Base-by-base conservation (phyloP, 805 yeast species). In the Teunomyces aglyptinius region DNA sequence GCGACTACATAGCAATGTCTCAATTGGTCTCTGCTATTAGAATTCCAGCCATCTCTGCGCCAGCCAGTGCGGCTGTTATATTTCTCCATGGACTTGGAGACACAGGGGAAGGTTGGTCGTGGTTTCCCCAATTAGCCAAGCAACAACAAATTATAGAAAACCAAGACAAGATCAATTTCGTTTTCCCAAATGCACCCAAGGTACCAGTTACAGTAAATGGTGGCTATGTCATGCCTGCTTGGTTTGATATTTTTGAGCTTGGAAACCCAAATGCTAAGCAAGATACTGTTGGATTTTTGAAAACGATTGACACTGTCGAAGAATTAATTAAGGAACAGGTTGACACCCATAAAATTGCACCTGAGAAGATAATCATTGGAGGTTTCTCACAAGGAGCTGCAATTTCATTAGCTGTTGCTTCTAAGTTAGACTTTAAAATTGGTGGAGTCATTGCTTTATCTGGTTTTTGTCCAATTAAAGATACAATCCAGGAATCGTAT, bases 301-400 rank as follows among this genome's bases (percentile, higher is more conserved):
- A 70, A 44, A 70, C 83, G 10, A 67, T 81, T 38, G 72, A 74
- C 1, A 55, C 65, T 3, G 68, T 85, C 19, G 70, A 75, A 43
- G 55, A 56, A 1, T 68, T 76, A 52, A 72, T 86, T 36, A 62
- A 75, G 16, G 81, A 81, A 46, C 82, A 84, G 53, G 68, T 78
- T 12, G 78, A 76, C 6, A 55, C 57, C 5, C 49, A 62, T 43
- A 81, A 85, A 7, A 76, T 86, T 29, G 74, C 79, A 3, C 71
- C 85, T 0, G 81, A 80, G 13, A 79, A 86, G 44, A 86, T 94
- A 40, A 71, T 94, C n/a, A 71, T 94, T 47, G 98, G 98, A 29
- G 99, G 99, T 0, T 94, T 94, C 62, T 85, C 95, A 4, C 99
- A 94, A 68, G 99, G 99, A 46, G 95, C 89, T 41, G 90, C 96